A percentile compares a stretch with the other conserved stretches of the same genome.
These are phyloP conservation scores for Wickerhamomyces subpelliculosus DNA, from an alignment of 805 yeast species.

Conservation along the genomic window DNA sequence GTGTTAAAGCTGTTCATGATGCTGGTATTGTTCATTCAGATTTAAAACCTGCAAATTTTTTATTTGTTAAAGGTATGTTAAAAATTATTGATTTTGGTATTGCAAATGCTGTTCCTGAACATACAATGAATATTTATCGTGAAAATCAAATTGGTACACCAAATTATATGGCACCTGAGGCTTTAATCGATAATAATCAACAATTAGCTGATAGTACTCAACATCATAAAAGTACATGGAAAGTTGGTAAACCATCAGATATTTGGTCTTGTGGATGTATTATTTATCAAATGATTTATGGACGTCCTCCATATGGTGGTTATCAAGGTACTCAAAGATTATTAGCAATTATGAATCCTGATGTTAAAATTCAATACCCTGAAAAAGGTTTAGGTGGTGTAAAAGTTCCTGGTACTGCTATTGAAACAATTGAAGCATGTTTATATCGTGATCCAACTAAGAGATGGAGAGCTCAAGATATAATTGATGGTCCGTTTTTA, in stretches of 20 bases:
- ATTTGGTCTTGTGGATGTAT: slow-evolving; percentile 98
- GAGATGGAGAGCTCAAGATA: slow-evolving; percentile 57
- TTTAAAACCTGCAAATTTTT: slow-evolving; percentile 64
- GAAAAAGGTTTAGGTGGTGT: slow-evolving; percentile 52
- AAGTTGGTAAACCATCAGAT: slow-evolving; percentile 91
- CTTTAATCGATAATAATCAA: slow-evolving; percentile 56
- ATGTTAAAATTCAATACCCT: slow-evolving; percentile 63
- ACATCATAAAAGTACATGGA: slow-evolving; percentile 37
- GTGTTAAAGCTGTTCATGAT: slow-evolving; percentile 83
- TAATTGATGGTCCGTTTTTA: slow-evolving; percentile 58
- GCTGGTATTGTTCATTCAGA: slow-evolving; percentile 84
- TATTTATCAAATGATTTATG: slow-evolving; percentile 91
- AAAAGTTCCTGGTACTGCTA: slow-evolving; percentile 59
- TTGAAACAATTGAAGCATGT: slow-evolving; percentile 69
- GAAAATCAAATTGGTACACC: slow-evolving; percentile 94
- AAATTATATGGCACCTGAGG: slow-evolving; percentile 97
- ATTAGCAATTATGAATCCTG: slow-evolving; percentile 81
- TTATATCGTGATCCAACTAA: slow-evolving; percentile 61
- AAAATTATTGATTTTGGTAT: slow-evolving; percentile 94
- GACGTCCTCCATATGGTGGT: slow-evolving; percentile 82
- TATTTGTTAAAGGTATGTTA: slow-evolving; percentile 74
- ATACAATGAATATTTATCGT: slow-evolving; percentile 83
- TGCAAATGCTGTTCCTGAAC: slow-evolving; percentile 90
- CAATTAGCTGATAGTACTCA: slow-evolving; percentile 12
- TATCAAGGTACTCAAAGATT: slow-evolving; percentile 72